Evolutionary conservation across 768 basidiomycete genomes (phyloP).

Genomic region (Sarcodon sp.): DNA sequence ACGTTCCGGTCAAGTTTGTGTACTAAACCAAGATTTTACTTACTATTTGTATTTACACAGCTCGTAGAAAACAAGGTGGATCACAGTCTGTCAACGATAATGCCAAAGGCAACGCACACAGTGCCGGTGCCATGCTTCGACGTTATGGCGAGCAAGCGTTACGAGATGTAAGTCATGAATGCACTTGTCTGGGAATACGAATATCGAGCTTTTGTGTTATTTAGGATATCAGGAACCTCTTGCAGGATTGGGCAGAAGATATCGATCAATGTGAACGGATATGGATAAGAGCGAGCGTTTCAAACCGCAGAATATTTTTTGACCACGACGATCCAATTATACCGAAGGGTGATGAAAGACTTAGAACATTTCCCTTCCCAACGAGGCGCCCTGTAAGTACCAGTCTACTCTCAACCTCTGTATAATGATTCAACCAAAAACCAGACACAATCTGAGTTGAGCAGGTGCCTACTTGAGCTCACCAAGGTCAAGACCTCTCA

Average conservation of each 20-base stretch:
- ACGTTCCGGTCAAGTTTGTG: slow-evolving; percentile 17
- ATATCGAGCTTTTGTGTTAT: not conserved
- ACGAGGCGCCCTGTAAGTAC: slow-evolving; percentile 80
- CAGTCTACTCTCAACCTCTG: not conserved
- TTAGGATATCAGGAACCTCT: slow-evolving; percentile 79
- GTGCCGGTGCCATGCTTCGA: slow-evolving; percentile 86
- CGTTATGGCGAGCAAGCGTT: slow-evolving; percentile 93
- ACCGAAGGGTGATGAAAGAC: slow-evolving; percentile 61
- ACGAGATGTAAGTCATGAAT: slow-evolving; percentile 50
- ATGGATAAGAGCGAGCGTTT: slow-evolving; percentile 81
- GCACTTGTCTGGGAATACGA: not conserved
- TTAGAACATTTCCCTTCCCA: slow-evolving; percentile 91
- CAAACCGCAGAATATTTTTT: slow-evolving; percentile 81
- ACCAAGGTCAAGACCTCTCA: slow-evolving; percentile 77
- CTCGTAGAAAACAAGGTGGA: slow-evolving; percentile 95
- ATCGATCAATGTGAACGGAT: slow-evolving; percentile 79
- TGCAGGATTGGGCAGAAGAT: slow-evolving; percentile 82
- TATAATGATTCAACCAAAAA: not conserved
- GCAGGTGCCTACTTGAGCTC: slow-evolving; percentile 79
- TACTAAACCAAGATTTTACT: not conserved
- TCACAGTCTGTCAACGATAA: slow-evolving; percentile 89
- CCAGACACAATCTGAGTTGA: slow-evolving; percentile 84
- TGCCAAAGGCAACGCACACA: slow-evolving; percentile 84
- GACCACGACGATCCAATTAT: slow-evolving; percentile 79
- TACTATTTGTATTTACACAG: slow-evolving; percentile 24